A percentile compares a stretch with the other conserved stretches of the same genome.
Evolutionary conservation across 2,329 filamentous ascomycete species (phyloP).

Genomic region (Penicillium sp.): DNA sequence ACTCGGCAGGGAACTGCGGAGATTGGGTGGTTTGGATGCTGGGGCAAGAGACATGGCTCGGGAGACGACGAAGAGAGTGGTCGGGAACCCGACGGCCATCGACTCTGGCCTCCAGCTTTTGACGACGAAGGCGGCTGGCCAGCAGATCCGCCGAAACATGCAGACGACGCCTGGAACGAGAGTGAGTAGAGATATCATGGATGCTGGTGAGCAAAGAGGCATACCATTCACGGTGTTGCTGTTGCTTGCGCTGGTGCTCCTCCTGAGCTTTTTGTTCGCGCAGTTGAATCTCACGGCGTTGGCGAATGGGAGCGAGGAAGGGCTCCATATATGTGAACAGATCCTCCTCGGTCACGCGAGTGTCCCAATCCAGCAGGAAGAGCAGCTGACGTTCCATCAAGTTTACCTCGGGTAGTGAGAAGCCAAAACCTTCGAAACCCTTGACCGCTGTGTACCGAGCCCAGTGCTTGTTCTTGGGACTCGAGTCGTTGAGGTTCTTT

Average conservation of each 20-base stretch:
- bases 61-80: slow-evolving; percentile 27
- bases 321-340: slow-evolving; percentile 83
- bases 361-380: slow-evolving; percentile 91
- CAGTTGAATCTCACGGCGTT: slow-evolving; percentile 55
- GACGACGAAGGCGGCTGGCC: slow-evolving; percentile 36
- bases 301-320: slow-evolving; percentile 82
- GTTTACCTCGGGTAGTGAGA: slow-evolving; percentile 94
- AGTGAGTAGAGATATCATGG: slow-evolving; percentile 2
- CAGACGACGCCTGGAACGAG: slow-evolving; percentile 27
- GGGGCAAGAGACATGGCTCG: slow-evolving; percentile 30
- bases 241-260: slow-evolving; percentile 29
- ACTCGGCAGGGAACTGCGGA: slow-evolving; percentile 30
- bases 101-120: slow-evolving; percentile 34
- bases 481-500: slow-evolving; percentile 98
- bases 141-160: slow-evolving; percentile 38
- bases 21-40: slow-evolving; percentile 36
- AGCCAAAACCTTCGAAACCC: slow-evolving; percentile 75
- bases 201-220: neutral
- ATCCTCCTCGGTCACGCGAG: slow-evolving; percentile 79
- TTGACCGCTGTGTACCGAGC: slow-evolving; percentile 83
- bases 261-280: slow-evolving; percentile 50
- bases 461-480: slow-evolving; percentile 99
- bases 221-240: slow-evolving; percentile 37
- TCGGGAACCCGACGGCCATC: slow-evolving; percentile 24
- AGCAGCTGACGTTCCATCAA: slow-evolving; percentile 99